Conservation (phyloP, 768 basidiomycete genomes). For the Rickenella mellea region DNA sequence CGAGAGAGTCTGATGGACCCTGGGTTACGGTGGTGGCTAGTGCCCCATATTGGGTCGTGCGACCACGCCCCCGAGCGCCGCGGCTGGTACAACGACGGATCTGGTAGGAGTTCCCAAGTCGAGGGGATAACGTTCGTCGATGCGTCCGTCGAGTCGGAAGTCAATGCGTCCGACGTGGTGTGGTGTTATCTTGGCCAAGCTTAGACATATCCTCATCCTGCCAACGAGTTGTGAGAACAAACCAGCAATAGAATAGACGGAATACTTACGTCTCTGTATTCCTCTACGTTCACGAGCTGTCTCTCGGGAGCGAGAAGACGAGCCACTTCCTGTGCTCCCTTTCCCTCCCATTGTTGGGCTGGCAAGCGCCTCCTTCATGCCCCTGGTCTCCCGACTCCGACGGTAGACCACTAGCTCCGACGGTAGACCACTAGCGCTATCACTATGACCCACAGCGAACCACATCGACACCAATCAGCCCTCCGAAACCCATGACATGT, state of each 20-base stretch:
- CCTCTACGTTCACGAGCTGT: conserved; percentile 30
- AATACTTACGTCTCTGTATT: too few species aligned
- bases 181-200: too few species aligned
- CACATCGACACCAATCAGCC: conserved; percentile 86
- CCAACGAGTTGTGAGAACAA: too few species aligned
- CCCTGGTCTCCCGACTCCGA: conserved; percentile 71
- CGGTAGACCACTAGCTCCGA: too few species aligned
- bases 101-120: conserved; percentile 52
- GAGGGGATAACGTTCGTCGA: conserved; percentile 51
- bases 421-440: conserved; percentile 67
- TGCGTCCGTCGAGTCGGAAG: conserved; percentile 52
- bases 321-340: conserved; percentile 48
- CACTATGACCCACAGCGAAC: conserved; percentile 74
- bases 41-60: conserved; percentile 61
- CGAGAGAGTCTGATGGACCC: too few species aligned
- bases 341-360: conserved; percentile 46
- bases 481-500: conserved; percentile 84
- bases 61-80: conserved; percentile 70
- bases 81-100: conserved; percentile 45
- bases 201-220: too few species aligned
- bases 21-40: too few species aligned
- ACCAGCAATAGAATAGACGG: not conserved
- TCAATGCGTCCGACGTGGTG: conserved; percentile 45
- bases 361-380: conserved; percentile 47
- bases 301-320: conserved; percentile 50